These are phyloP conservation scores for Blastomyces parvus DNA, from an alignment of 2,329 filamentous ascomycete species.

Conservation along the genomic window DNA sequence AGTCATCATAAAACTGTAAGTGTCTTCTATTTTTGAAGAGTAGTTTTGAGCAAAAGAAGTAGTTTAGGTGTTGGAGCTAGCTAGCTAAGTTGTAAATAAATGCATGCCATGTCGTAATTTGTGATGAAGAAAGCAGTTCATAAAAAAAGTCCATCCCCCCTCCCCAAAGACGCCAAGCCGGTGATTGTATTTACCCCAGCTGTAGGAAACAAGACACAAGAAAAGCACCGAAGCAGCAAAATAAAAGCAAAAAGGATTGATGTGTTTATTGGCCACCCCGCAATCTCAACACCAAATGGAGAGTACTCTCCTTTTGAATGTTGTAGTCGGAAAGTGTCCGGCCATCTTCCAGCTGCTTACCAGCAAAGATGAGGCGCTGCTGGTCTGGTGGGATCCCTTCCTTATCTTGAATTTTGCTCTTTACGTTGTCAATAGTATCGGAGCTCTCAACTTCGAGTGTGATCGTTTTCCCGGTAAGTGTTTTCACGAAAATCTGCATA, in stretches of 20 bases:
- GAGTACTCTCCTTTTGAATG: conserved; percentile 51
- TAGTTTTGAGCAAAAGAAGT: background rate
- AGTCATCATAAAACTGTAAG: background rate
- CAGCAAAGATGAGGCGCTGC: too few species aligned
- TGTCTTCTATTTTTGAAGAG: background rate
- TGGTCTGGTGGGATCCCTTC: conserved; percentile 64
- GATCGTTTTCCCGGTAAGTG: conserved; percentile 62
- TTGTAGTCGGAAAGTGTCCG: conserved; percentile 46
- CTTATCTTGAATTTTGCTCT: conserved; percentile 70
- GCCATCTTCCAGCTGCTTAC: conserved; percentile 53
- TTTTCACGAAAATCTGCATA: conserved; percentile 80
- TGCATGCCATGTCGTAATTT: background rate
- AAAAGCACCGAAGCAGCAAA: background rate
- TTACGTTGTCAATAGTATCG: conserved; percentile 62
- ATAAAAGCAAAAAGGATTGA: background rate
- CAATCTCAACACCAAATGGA: conserved; percentile 53
- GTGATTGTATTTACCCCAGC: conserved; percentile 5
- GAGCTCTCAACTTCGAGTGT: conserved; percentile 58
- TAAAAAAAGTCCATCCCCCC: background rate
- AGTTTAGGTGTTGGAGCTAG: background rate
- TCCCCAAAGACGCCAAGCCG: conserved; percentile 2
- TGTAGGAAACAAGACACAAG: background rate
- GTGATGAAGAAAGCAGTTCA: background rate
- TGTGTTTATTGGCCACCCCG: conserved; percentile 38
- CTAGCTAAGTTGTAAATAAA: conserved; percentile 2